These are phyloP conservation scores for Cyathus striatus DNA, from an alignment of 768 basidiomycete species.

Conservation along the genomic window DNA sequence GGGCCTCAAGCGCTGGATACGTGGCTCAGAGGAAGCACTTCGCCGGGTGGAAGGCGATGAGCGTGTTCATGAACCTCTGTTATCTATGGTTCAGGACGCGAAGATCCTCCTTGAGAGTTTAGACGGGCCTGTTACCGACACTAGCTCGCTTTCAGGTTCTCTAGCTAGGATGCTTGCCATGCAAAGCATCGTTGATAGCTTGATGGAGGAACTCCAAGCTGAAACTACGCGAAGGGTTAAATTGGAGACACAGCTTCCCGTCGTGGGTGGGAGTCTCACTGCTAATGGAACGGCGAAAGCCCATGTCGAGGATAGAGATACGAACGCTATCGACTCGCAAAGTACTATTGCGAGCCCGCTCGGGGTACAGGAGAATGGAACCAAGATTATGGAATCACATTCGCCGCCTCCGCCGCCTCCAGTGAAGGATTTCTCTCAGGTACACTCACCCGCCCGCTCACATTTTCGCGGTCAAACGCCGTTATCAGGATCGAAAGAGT, in stretches of 20 bases:
- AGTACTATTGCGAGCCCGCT: too few relatives aligned
- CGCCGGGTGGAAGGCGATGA: slow-evolving; percentile 6
- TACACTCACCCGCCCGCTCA: too few relatives aligned
- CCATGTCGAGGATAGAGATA: too few relatives aligned
- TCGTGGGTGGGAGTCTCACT: too few relatives aligned
- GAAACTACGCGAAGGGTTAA: slow-evolving; percentile 49
- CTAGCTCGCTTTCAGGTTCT: slow-evolving; percentile 32
- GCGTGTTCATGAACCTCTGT: slow-evolving; percentile 7
- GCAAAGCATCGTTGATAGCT: slow-evolving; percentile 40
- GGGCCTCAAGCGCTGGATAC: slow-evolving; percentile 51
- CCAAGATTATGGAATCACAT: too few relatives aligned
- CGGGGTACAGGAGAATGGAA: too few relatives aligned
- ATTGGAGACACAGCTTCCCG: slow-evolving; percentile 35
- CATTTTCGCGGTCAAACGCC: too few relatives aligned
- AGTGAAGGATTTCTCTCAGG: too few relatives aligned
- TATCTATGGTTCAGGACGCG: slow-evolving; percentile 20
- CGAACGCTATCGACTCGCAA: too few relatives aligned
- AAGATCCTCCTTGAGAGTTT: slow-evolving; percentile 18
- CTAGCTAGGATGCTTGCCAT: slow-evolving; percentile 48
- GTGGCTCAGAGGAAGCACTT: slow-evolving; percentile 40
- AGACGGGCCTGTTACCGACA: slow-evolving; percentile 17
- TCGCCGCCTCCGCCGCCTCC: too few relatives aligned
- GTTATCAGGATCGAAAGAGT: too few relatives aligned
- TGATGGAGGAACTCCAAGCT: slow-evolving; percentile 53
- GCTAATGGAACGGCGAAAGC: too few relatives aligned